Evolutionary conservation across 2,329 filamentous ascomycete species (phyloP), one percentile per base, ranked within the genome.

Genomic region (Thelonectria rubi): DNA sequence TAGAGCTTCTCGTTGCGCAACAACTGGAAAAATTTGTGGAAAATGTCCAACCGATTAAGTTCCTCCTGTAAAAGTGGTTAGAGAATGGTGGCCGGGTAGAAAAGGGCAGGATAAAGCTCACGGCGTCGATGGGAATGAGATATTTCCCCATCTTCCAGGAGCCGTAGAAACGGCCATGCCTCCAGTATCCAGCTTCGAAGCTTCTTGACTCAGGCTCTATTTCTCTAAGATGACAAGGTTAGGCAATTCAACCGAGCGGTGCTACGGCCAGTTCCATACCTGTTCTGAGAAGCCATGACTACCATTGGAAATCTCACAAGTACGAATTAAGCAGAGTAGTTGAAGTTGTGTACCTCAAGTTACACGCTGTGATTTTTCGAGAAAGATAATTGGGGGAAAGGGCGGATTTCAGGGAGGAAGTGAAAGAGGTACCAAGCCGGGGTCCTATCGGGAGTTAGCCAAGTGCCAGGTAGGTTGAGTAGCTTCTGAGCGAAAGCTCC

Each of bases 31-130:
- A 94, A 81, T 71, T 92, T 91, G 80, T 96, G 91, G 73, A 93
- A 90, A 48, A 94, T 89, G 73, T 96, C 92, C 73, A 94, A 84
- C 67, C 91, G 87, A 74, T 93, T 90, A 72, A 89, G 86, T 76
- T 95, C 92, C 64, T 83, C 80, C 85, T 91, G 73, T 49, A 55
- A 32, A 43, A 26, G 18, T 20, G n/a, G 63, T 74, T 60, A 72
- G 65, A 26, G 20, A 39, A 24, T 11, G 9, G 9, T n/a, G 14
- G 7, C n/a, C 30, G 43, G 20, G 9, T 20, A 18, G 24, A 20
- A 40, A 43, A 10, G 18, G 21, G 42, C 18, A 15, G 34, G 18
- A 18, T n/a, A 30, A 14, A 18, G 60, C 81, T 76, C 79, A 91
- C 89, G 77, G 90, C 87, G 75, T 95, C 92, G 75, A 91, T 91